Base-by-base conservation (phyloP, 192 early-diverging fungal species). In the Cladochytrium replicatum region DNA sequence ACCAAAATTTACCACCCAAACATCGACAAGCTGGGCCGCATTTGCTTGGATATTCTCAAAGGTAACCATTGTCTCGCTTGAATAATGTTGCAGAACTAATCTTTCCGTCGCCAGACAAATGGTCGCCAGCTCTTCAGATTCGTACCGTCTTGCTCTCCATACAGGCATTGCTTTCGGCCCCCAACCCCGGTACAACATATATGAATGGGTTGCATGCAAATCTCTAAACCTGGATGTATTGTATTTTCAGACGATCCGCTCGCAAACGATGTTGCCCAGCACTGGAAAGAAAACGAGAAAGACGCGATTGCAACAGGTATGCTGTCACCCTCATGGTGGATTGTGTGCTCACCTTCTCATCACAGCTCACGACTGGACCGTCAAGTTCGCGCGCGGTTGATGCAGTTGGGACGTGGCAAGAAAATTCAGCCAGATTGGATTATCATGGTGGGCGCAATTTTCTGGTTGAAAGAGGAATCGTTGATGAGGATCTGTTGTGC, bases 1-100 rank as follows among this genome's bases (percentile, higher is more conserved):
- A 98, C 95, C 41, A 90, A 89, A 67, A 98, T 98, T 63, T 98
- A 98, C 70, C 92, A 96, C 63, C 92, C 92, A 17, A 98, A 98
- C 63, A 98, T 98, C 63, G 95, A 98, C 68, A 96, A 91, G 72
- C 80, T 96, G 21, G 95, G 95, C 17, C 79, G 92, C 43, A 96
- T 98, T 55, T 98, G 95, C 46, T 72, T 98, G 48, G 95, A 98
- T 60, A 98, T 98, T 67, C 64, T 98, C 50, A 98, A 98, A 75
- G 88, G 86, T 88, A 55, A n/a, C n/a, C n/a, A n/a, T n/a, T n/a
- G n/a, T 28, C 42, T 48, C 17, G n/a, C 6, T 8, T 0, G 6
- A n/a, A 7, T 55, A 17, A 23, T 15, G 22, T 0, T 48, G 39
- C 29, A 9, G 11, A 2, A 55, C 27, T 23, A 29, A n/a, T 44